A percentile compares a stretch with the other conserved stretches of the same genome.
These are phyloP conservation scores for Silene latifolia DNA, from an alignment of 148 eudicot genomes.

Conservation along the genomic window DNA sequence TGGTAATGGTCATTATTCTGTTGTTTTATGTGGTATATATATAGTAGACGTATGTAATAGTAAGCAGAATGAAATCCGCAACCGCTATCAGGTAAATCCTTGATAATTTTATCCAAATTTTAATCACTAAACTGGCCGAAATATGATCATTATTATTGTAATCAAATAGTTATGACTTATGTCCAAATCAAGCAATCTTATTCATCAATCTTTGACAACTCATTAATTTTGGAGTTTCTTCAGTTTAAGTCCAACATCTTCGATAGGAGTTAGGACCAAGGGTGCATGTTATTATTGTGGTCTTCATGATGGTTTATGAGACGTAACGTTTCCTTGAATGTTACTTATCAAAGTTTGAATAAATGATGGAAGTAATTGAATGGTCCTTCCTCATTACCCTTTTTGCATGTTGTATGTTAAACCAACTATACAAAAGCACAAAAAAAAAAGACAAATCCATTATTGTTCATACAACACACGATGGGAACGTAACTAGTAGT, in stretches of 20 bases:
- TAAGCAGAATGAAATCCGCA: no score
- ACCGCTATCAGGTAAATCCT: no score
- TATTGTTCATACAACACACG: no score
- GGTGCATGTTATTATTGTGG: constrained; percentile 5
- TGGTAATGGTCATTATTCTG: no score
- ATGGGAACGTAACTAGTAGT: no score
- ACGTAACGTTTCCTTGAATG: constrained; percentile 12
- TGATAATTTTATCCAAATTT: no score
- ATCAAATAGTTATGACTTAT: neutral
- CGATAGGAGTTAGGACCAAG: constrained; percentile 13
- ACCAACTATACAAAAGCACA: no score
- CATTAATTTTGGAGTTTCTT: constrained; percentile 5
- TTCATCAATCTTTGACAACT: neutral
- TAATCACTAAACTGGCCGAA: no score
- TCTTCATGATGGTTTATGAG: constrained; percentile 14
- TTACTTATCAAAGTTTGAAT: constrained; percentile 8
- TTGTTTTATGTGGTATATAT: no score
- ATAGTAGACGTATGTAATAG: no score
- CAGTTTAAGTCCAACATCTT: constrained; percentile 11
- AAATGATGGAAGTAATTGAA: neutral
- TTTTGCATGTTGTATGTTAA: neutral
- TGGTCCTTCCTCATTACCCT: neutral
- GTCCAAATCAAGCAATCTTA: neutral
- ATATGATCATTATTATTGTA: no score
- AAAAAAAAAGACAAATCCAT: no score